Base-by-base conservation (phyloP, 352 stramenopile species). In the Elongisporangium prolatum region DNA sequence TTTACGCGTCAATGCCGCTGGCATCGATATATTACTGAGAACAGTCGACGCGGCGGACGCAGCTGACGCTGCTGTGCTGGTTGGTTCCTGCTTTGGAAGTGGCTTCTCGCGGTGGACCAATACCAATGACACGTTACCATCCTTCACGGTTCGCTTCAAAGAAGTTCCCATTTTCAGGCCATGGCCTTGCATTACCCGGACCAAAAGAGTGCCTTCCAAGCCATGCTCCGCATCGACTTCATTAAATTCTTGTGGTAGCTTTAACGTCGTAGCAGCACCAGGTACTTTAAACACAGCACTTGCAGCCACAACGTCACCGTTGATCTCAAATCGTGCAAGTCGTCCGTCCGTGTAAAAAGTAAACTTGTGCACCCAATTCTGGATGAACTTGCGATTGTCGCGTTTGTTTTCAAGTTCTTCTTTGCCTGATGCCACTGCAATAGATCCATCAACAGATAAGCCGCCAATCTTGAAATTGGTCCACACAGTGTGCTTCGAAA, bases 341-440 rank as follows among this genome's bases (percentile, higher is more conserved):
- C 82, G 72, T 3, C 86, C 86, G 38, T 95, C 83, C 10, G 77
- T 84, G 61, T 89, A 89, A 47, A 95, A 95, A 28, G 85, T 93
- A 52, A 95, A 95, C 67, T 95, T 95, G 71, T 95, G 86, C 34
- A 95, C 84, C 86, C 86, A 95, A 54, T 95, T 95, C 60, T 95
- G 86, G 47, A 93, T 82, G 48, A 95, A 95, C 52, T 88, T 89
- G 37, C 86, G 80, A 0, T 74, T 78, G 40, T 95, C 86, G 47
- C 80, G 77, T 44, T 86, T 85, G 69, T 95, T 95, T 56, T 93
- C 86, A 17, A 95, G 77, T 59, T 95, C 84, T 53, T 95, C 86
- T 49, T 93, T 91, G 9, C 86, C 86, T 0, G 79, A 91, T 20
- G 86, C 86, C 20, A 95, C 86, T 10, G 86, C 86, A 13, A 95